phyloP scores from a whole-genome alignment of 306 rosid species.

The Castanea sativa region DNA sequence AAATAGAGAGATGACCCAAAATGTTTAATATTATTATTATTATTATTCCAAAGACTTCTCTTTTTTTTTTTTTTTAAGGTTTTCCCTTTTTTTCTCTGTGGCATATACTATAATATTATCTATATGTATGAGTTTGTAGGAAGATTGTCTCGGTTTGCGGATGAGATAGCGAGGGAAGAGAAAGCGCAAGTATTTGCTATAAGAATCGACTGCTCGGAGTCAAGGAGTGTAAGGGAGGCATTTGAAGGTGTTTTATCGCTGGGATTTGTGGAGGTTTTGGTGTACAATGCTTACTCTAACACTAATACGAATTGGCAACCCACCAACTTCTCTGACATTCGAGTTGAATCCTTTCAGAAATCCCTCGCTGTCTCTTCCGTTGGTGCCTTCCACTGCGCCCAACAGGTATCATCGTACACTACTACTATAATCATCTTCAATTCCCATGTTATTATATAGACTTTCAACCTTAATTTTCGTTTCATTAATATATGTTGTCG shows the following conservation, averaged over 20 bases:
- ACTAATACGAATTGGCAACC: conserved; percentile 30
- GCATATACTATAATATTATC: no score
- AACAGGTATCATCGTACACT: conserved; percentile 46
- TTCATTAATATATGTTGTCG: background rate
- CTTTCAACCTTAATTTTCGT: background rate
- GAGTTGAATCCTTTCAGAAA: conserved; percentile 63
- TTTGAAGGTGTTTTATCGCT: conserved; percentile 83
- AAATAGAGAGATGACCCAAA: background rate
- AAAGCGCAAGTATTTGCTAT: conserved; percentile 89
- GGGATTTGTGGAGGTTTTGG: conserved; percentile 79
- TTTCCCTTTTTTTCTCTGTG: no score
- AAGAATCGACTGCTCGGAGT: conserved; percentile 83
- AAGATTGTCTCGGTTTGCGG: conserved; percentile 77
- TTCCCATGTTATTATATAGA: no score
- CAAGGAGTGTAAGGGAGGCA: conserved; percentile 79
- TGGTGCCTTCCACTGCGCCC: conserved; percentile 93
- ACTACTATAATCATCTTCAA: no score
- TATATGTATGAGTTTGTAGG: conserved; percentile 25
- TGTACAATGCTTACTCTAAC: conserved; percentile 59
- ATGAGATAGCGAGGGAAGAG: conserved; percentile 91
- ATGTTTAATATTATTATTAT: background rate
- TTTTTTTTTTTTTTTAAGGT: no score
- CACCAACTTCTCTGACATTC: conserved; percentile 47
- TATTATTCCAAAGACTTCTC: background rate
- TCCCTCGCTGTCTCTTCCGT: conserved; percentile 78